Conservation (phyloP, 2,329 filamentous ascomycete genomes). For the Hypoxylon sp. region DNA sequence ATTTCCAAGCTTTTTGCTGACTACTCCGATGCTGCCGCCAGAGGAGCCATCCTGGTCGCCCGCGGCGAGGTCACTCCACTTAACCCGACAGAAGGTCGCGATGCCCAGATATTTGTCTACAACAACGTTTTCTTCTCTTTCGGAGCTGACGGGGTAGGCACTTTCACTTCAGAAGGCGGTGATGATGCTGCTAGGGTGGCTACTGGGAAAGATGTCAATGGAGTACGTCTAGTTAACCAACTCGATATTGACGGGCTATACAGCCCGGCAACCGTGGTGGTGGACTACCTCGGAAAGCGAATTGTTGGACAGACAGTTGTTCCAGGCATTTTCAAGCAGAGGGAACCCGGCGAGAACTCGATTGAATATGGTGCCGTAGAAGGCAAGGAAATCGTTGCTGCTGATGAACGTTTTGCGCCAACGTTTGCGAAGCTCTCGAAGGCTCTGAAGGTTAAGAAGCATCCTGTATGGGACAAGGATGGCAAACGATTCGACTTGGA, state of each 20-base stretch:
- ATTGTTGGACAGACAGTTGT: slow-evolving; percentile 98
- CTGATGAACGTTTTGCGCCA: slow-evolving; percentile 86
- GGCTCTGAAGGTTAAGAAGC: slow-evolving; percentile 90
- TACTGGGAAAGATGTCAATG: slow-evolving; percentile 95
- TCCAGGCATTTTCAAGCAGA: slow-evolving; percentile 98
- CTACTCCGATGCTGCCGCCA: slow-evolving; percentile 94
- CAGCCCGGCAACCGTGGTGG: slow-evolving; percentile 94
- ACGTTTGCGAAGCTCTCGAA: slow-evolving; percentile 93
- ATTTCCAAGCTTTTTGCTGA: slow-evolving; percentile 97
- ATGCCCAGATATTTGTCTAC: slow-evolving; percentile 99
- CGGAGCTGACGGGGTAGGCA: slow-evolving; percentile 95
- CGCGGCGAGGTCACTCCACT: slow-evolving; percentile 92
- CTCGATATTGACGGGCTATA: slow-evolving; percentile 95
- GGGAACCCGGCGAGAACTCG: slow-evolving; percentile 96
- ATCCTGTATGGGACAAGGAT: slow-evolving; percentile 98
- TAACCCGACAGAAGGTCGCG: slow-evolving; percentile 91
- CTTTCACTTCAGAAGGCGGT: slow-evolving; percentile 95
- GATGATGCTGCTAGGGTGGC: slow-evolving; percentile 96
- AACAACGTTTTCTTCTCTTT: slow-evolving; percentile 99
- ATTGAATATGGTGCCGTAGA: slow-evolving; percentile 99
- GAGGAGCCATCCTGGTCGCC: slow-evolving; percentile 92
- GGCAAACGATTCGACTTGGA: slow-evolving; percentile 90
- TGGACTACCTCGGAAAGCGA: slow-evolving; percentile 97
- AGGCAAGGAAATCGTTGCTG: slow-evolving; percentile 94
- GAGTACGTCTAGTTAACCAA: slow-evolving; percentile 96